Conservation (phyloP, 805 yeast species). For the Debaryomyces prosopidis region DNA sequence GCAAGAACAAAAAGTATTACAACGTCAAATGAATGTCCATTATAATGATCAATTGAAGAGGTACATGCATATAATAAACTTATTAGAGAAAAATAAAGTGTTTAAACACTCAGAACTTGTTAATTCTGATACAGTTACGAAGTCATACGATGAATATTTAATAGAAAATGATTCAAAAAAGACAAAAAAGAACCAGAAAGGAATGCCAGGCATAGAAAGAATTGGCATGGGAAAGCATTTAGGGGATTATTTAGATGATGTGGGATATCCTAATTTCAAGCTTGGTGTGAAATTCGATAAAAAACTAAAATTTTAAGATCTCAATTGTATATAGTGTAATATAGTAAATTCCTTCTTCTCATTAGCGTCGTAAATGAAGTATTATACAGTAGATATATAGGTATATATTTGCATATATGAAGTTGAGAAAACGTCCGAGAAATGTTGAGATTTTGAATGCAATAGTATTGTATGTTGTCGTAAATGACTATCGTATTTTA, state of each 20-base stretch:
- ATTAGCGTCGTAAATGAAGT: not conserved
- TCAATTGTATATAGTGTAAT: not conserved
- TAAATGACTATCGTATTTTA: slow-evolving; percentile 3
- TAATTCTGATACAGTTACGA: slow-evolving; percentile 9
- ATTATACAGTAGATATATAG: not conserved
- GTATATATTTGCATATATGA: no score
- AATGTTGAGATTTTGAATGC: not conserved
- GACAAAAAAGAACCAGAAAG: slow-evolving; percentile 11
- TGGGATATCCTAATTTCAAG: slow-evolving; percentile 19
- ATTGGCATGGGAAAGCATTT: slow-evolving; percentile 28
- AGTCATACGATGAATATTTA: slow-evolving; percentile 5
- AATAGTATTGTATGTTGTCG: not conserved
- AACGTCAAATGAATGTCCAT: slow-evolving; percentile 14
- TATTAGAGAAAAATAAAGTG: slow-evolving; percentile 19
- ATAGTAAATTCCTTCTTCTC: not conserved
- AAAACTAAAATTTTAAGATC: slow-evolving; percentile 11
- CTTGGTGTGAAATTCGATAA: slow-evolving; percentile 29
- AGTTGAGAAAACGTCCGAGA: not conserved
- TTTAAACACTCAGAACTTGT: slow-evolving; percentile 37
- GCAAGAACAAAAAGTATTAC: slow-evolving; percentile 12
- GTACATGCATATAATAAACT: slow-evolving; percentile 12
- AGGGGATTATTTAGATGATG: slow-evolving; percentile 32
- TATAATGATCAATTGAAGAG: slow-evolving; percentile 12
- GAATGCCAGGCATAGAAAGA: slow-evolving; percentile 25
- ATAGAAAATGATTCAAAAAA: slow-evolving; percentile 6